These are phyloP conservation scores for Marasmius sp. DNA, from an alignment of 1,284 basidiomycete species.

Conservation along the genomic window DNA sequence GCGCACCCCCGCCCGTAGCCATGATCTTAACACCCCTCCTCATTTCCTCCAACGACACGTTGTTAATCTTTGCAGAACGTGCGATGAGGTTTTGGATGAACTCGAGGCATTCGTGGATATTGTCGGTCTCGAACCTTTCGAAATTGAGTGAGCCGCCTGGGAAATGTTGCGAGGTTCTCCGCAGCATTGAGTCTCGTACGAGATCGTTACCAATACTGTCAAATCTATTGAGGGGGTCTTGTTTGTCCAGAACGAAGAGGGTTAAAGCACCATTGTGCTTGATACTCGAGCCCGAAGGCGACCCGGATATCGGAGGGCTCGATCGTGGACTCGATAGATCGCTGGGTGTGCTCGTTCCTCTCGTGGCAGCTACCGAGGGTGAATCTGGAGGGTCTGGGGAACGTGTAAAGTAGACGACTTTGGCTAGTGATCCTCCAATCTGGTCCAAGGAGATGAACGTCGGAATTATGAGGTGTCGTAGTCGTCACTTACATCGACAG, in stretches of 20 bases:
- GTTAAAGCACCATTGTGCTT: slow-evolving; percentile 77
- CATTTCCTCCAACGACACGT: slow-evolving; percentile 91
- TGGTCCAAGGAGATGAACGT: slow-evolving; percentile 30
- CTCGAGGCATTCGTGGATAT: slow-evolving; percentile 82
- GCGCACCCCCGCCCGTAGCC: slow-evolving; percentile 97
- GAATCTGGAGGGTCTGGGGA: slow-evolving; percentile 78
- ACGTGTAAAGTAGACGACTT: slow-evolving; percentile 98
- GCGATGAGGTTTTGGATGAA: slow-evolving; percentile 91
- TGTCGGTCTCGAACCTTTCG: slow-evolving; percentile 93
- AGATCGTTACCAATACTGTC: slow-evolving; percentile 47
- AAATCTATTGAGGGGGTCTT: slow-evolving; percentile 32
- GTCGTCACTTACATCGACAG: slow-evolving; percentile 78
- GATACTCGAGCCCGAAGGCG: slow-evolving; percentile 38
- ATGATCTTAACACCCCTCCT: slow-evolving; percentile 92
- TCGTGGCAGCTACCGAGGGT: slow-evolving; percentile 60
- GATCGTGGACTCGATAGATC: slow-evolving; percentile 50
- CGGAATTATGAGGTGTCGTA: slow-evolving; percentile 3
- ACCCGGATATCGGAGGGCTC: slow-evolving; percentile 43
- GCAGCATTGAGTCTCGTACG: slow-evolving; percentile 65
- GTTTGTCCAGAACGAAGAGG: slow-evolving; percentile 68
- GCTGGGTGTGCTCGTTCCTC: slow-evolving; percentile 48
- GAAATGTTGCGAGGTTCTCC: slow-evolving; percentile 77
- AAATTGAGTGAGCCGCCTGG: slow-evolving; percentile 98
- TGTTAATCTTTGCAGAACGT: slow-evolving; percentile 85
- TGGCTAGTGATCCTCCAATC: slow-evolving; percentile 97